Evolutionary conservation across 495 filamentous ascomycete genomes (phyloP), one percentile per base, ranked within the genome.

Genomic region (Lasiosphaeriaceae sp.): DNA sequence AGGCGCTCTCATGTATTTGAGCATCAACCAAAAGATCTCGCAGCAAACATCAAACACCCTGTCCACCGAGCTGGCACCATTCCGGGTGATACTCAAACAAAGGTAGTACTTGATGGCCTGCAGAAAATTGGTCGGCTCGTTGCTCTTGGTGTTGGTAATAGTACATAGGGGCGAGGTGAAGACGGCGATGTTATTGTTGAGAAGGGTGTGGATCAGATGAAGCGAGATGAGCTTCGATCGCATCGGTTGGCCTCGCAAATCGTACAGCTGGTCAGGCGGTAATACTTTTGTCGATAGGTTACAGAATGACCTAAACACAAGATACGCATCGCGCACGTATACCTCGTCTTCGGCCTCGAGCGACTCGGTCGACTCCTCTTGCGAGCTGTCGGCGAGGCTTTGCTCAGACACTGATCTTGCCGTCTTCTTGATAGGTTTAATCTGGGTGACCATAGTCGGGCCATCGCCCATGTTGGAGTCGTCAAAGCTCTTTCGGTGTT

Each of bases 21-120:
- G 71, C 86, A 97, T 96, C 56, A 97, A 71, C 92, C 91, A 97
- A 70, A 99, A 97, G 5, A 97, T 96, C 71, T 97, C 95, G 64
- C 92, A 96, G 72, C 88, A 90, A 31, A 96, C 90, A 65, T 97
- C 93, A 71, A 97, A 99, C 1, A 99, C 90, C 59, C 81, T 82
- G 54, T 87, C 87, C 24, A 96, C 90, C 2, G 91, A 90, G 71
- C 92, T 97, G 9, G 93, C 89, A 47, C 92, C 95, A 70, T 99
- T 99, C 35, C 94, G 85, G 34, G 90, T 96, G 54, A 97, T 83
- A 68, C 90, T 93, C 16, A 97, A 79, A 66, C 95, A 96, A 12
- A 99, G 83, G 69, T 97, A 96, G 64, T 96, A 95, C 63, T 96
- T 94, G 57, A 96, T 86, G 24, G 95, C 95, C 66, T 96, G 90